Evolutionary conservation across 179 eudicot genomes (phyloP), one percentile per base, ranked within the genome.

Genomic region (Pouteria campechiana): DNA sequence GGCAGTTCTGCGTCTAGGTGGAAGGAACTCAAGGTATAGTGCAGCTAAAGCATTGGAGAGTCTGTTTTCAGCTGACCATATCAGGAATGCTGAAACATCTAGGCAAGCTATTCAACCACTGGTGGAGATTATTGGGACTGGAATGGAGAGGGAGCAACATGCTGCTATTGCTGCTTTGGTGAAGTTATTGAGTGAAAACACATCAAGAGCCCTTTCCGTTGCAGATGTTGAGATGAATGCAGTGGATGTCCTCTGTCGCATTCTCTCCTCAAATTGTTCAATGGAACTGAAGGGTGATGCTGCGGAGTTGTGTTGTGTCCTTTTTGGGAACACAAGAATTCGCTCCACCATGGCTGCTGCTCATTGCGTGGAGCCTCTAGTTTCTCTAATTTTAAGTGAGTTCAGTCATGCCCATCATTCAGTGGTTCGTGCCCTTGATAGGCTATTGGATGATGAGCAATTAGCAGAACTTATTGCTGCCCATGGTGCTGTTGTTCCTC

Each of bases 81-180:
- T 92, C 27, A 73, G 93, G 55, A 88, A 80, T 66, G 93, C 96
- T 7, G 96, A 88, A 64, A 67, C 78, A 20, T 64, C 99, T 22
- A 67, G 89, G 62, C 94, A 92, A 50, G 96, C 99, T 48, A 88
- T 92, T 48, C 96, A 92, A 48, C 99, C 99, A 0, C 63, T 92
- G 71, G 96, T 92, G 55, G 99, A 92, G 57, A 78, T 92, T 43
- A 53, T 92, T 7, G 76, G 55, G 42, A 75, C 96, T 6, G 99
- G 96, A 14, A 68, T 76, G 51, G 99, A 92, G 78, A 88, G 62
- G 61, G 99, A 92, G 67, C 99, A 92, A 37, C 96, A 92, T 58
- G 99, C 99, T 54, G 94, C 96, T n/a, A 92, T 92, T 49, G 99
- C 93, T 49, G 96, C 99, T 19, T 52, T 92, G 43, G 81, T 86